Base-by-base conservation (phyloP, 768 basidiomycete species). In the Pisolithus tinctorius region DNA sequence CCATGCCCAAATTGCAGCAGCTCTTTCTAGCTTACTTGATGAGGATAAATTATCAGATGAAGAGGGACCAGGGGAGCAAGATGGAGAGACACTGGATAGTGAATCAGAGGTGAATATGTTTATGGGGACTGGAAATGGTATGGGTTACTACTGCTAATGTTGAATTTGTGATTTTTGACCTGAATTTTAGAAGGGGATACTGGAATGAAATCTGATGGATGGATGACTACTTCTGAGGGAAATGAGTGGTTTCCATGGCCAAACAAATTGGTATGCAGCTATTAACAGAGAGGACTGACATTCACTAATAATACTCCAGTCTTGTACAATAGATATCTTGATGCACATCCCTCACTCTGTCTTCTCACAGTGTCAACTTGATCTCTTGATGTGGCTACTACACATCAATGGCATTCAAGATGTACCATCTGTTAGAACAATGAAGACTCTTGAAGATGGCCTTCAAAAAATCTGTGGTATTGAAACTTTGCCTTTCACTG, bases 311-410 rank as follows among this genome's bases (percentile, higher is more conserved):
- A 29, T 45, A 6, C 46, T 55, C 0, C 34, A 69, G 66, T 59
- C 61, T 0, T 69, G 64, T 39, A 58, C 62, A 10, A 54, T 69
- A 1, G 65, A 70, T 48, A 59, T 68, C 23, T 38, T 70, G 4
- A 63, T 61, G 56, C 66, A 69, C 31, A 48, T 70, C 0, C 69
- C 68, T 1, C 58, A 61, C 3, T 69, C 64, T n/a, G 63, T 62
- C 2, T 70, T 67, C 49, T 67, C 66, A 1, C 51, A 59, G 0
- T 52, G 57, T n/a, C 67, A 68, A 45, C 52, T 68, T 1, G 62
- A 63, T 34, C 57, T 65, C 6, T 64, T 68, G 29, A 51, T 62
- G 1, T 68, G 67, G 66, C 46, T 65, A 6, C 54, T 66, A 20
- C 48, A 43, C 16, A 53, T 56, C 10, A 60, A 61, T 31, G 52